Percentiles rank a stretch among this genome's conserved stretches.
phyloP scores from a whole-genome alignment of 257 asterid genomes.

The Mentha longifolia region DNA sequence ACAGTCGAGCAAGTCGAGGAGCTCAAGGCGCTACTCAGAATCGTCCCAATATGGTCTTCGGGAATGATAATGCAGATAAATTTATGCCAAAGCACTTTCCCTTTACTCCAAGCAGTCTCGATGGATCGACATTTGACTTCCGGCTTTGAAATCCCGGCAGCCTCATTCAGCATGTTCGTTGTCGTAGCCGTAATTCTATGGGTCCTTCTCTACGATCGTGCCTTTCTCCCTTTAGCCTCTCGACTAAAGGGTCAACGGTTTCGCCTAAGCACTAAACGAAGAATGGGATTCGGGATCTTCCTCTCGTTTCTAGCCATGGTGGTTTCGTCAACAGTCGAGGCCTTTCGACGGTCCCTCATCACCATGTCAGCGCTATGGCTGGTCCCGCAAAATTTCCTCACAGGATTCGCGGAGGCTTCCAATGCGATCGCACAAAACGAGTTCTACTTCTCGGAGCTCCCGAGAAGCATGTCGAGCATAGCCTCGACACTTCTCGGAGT shows the following conservation, averaged over 20 bases:
- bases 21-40: slow-evolving; percentile 59
- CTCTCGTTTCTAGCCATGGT: slow-evolving; percentile 55
- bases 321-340: slow-evolving; percentile 56
- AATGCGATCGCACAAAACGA: slow-evolving; percentile 60
- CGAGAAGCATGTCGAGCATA: slow-evolving; percentile 74
- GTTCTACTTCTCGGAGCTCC: slow-evolving; percentile 67
- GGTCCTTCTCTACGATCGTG: slow-evolving; percentile 58
- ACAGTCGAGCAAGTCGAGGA: slow-evolving; percentile 79
- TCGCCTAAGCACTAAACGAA: slow-evolving; percentile 41
- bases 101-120: slow-evolving; percentile 66
- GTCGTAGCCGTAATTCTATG: slow-evolving; percentile 54
- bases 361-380: slow-evolving; percentile 74
- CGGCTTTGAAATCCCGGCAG: slow-evolving; percentile 67
- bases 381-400: slow-evolving; percentile 60
- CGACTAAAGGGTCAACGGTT: slow-evolving; percentile 46
- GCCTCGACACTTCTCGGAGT: slow-evolving; percentile 50
- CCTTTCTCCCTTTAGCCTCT: slow-evolving; percentile 63
- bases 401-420: slow-evolving; percentile 66
- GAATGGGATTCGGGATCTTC: slow-evolving; percentile 75
- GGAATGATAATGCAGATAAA: slow-evolving; percentile 60
- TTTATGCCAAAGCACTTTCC: slow-evolving; percentile 53
- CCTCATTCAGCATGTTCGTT: slow-evolving; percentile 53
- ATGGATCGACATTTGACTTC: slow-evolving; percentile 60
- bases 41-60: slow-evolving; percentile 72
- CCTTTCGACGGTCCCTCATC: slow-evolving; percentile 39